phyloP scores from a whole-genome alignment of 2,329 filamentous ascomycete genomes.

The Epichloe sibirici region DNA sequence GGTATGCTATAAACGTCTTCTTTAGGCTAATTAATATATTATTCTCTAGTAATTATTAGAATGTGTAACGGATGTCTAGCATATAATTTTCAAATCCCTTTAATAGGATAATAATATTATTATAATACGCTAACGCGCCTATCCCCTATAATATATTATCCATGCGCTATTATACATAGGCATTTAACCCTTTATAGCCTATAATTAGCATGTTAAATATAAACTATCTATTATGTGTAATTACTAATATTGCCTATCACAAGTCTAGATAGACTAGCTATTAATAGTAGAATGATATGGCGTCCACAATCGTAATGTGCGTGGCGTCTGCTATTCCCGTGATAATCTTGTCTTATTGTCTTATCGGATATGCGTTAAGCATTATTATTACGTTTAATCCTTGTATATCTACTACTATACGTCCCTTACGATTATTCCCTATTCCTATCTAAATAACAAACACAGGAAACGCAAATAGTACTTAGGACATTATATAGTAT shows the following conservation, averaged over 20 bases:
- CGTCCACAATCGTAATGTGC: background rate
- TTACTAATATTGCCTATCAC: background rate
- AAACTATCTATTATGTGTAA: too few species aligned
- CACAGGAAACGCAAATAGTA: background rate
- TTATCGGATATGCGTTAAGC: background rate
- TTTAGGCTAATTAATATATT: background rate
- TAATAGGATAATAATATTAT: background rate
- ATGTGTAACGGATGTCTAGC: background rate
- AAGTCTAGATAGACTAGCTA: background rate
- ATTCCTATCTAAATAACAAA: background rate
- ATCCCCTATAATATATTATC: too few species aligned
- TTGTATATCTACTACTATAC: background rate
- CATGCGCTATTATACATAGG: too few species aligned
- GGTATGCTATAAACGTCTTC: background rate
- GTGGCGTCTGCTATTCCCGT: too few species aligned
- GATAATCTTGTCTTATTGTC: background rate
- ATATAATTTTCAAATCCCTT: background rate
- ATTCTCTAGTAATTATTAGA: background rate
- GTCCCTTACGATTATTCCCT: background rate
- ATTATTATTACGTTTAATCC: background rate
- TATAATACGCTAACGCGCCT: background rate
- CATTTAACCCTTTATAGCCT: too few species aligned
- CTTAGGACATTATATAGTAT: background rate
- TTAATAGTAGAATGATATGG: background rate
- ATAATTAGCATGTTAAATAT: too few species aligned